A percentile compares a stretch with the other conserved stretches of the same genome.
Conservation (phyloP, 2,329 filamentous ascomycete genomes). For the Lecanoromycetidae sp. region DNA sequence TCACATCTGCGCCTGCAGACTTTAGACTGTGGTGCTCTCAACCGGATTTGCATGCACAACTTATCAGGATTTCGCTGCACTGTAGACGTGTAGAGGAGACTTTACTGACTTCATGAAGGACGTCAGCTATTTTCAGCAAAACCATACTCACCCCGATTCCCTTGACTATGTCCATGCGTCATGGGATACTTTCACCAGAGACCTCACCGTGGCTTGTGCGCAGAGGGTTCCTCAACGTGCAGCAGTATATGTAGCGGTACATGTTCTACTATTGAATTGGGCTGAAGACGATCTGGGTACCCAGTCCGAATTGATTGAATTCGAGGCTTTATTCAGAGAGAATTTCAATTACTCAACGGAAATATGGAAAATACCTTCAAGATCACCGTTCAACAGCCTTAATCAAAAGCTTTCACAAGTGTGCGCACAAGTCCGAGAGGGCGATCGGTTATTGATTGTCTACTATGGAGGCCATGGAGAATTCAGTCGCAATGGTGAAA, state of each 20-base stretch:
- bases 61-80: no score
- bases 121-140: neutral
- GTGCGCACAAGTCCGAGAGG: neutral
- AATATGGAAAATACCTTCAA: neutral
- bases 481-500: neutral
- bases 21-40: no score
- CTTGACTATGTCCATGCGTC: neutral
- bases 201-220: neutral
- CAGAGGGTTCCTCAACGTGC: neutral
- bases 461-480: constrained; percentile 7
- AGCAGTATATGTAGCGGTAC: neutral
- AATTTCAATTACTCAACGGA: neutral
- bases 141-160: neutral
- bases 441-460: constrained; percentile 1
- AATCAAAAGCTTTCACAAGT: neutral
- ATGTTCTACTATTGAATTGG: neutral
- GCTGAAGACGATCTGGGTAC: neutral
- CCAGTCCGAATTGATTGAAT: neutral
- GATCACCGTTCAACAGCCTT: neutral
- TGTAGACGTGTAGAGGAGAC: no score
- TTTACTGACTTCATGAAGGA: neutral
- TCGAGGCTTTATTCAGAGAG: neutral
- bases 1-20: no score
- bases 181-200: neutral
- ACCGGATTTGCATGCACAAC: no score